Conservation (phyloP, 164 flowering plant species). For the Kingdonia uniflora region DNA sequence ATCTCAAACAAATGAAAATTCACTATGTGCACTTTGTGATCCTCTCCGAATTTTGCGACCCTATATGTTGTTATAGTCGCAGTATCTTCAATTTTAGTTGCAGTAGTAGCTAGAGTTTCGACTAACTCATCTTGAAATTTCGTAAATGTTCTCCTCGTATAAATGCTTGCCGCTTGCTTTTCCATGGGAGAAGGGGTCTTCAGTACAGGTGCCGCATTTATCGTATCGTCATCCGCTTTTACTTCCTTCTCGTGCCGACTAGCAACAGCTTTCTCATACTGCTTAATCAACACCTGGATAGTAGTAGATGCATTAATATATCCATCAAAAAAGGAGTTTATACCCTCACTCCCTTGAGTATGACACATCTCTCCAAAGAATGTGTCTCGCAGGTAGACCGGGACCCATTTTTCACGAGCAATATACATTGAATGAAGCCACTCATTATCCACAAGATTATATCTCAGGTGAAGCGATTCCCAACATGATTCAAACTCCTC, state of each 20-base stretch:
- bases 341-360: conserved; percentile 20
- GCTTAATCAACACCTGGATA: conserved; percentile 31
- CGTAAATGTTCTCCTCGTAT: conserved; percentile 34
- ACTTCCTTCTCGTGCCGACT: conserved; percentile 44
- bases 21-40: conserved; percentile 29
- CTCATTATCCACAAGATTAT: conserved; percentile 30
- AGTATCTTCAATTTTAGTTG: conserved; percentile 28
- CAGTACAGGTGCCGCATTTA: conserved; percentile 27
- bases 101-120: conserved; percentile 42
- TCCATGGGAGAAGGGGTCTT: conserved; percentile 63
- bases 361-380: conserved; percentile 41
- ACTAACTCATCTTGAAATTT: conserved; percentile 48
- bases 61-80: conserved; percentile 23
- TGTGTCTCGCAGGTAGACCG: conserved; percentile 37
- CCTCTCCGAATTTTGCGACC: conserved; percentile 50
- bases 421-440: conserved; percentile 45
- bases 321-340: conserved; percentile 37
- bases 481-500: conserved; percentile 52
- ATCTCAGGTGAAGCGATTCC: conserved; percentile 29
- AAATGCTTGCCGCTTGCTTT: conserved; percentile 42
- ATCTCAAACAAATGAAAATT: conserved; percentile 27
- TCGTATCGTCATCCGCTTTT: conserved; percentile 44
- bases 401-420: conserved; percentile 48
- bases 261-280: conserved; percentile 47
- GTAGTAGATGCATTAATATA: conserved; percentile 36